phyloP scores from a whole-genome alignment of 495 filamentous ascomycete species.

The Penicillium pancosmium region DNA sequence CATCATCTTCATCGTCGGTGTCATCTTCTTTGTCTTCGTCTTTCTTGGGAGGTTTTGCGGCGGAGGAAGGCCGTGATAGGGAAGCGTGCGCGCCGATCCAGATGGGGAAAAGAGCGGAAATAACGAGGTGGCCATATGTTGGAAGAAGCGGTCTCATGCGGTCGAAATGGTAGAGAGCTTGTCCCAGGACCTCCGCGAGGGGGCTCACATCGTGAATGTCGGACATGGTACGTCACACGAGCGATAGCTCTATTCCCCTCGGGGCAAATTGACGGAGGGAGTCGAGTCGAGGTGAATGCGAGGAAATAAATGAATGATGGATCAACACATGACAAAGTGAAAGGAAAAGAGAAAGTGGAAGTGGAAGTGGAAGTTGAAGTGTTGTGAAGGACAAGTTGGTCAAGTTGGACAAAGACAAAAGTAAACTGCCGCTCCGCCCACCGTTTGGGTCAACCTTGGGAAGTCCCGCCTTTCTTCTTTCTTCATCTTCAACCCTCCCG shows the following conservation, averaged over 20 bases:
- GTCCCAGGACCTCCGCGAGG: constrained; percentile 50
- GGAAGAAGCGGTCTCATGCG: constrained; percentile 57
- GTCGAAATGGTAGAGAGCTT: constrained; percentile 52
- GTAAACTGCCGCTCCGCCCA: constrained; percentile 9
- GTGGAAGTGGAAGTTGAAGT: background rate
- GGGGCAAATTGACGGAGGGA: too few relatives aligned
- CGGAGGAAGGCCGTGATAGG: constrained; percentile 76
- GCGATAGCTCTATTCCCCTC: background rate
- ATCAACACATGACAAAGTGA: constrained; percentile 18
- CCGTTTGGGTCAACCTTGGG: too few relatives aligned
- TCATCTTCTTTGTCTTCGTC: constrained; percentile 45
- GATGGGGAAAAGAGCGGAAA: constrained; percentile 73
- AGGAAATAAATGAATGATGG: constrained; percentile 8
- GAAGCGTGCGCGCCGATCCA: constrained; percentile 72
- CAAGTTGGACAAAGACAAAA: constrained; percentile 15
- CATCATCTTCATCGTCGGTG: constrained; percentile 57
- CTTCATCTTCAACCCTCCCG: background rate
- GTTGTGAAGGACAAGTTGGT: background rate
- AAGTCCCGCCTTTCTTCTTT: constrained; percentile 4
- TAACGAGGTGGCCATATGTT: constrained; percentile 68
- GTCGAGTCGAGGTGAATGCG: constrained; percentile 14
- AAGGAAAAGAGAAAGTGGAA: background rate
- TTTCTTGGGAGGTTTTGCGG: constrained; percentile 61
- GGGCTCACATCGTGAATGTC: constrained; percentile 39
- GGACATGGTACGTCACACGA: constrained; percentile 30